Evolutionary conservation across 768 basidiomycete species (phyloP).

Genomic region (Galerina marginata): DNA sequence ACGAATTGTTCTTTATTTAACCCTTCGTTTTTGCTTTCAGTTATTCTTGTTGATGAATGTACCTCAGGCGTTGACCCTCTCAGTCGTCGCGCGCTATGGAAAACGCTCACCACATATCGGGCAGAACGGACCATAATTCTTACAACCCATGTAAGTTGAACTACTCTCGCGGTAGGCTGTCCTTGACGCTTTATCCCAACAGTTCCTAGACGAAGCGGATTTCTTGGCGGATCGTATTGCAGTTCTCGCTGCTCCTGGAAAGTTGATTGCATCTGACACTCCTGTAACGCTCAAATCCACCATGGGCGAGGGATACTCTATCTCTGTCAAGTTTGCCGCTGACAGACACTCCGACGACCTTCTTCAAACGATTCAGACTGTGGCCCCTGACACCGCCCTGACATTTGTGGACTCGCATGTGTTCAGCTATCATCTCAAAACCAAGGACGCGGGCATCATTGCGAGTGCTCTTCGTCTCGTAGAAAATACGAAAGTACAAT

Average conservation of each 20-base stretch:
- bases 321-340: conserved; percentile 54
- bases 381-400: conserved; percentile 52
- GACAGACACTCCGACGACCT: conserved; percentile 36
- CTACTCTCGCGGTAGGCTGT: background rate
- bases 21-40: conserved; percentile 27
- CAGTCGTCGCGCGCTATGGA: conserved; percentile 79
- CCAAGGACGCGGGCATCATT: conserved; percentile 60
- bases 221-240: conserved; percentile 78
- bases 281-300: conserved; percentile 74
- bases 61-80: conserved; percentile 86
- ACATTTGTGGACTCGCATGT: conserved; percentile 46
- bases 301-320: conserved; percentile 74
- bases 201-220: conserved; percentile 84
- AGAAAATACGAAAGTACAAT: conserved; percentile 38
- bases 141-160: conserved; percentile 70
- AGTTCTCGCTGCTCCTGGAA: conserved; percentile 79
- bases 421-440: conserved; percentile 61
- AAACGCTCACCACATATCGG: conserved; percentile 68
- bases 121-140: conserved; percentile 72
- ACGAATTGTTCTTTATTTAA: background rate
- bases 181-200: background rate
- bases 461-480: conserved; percentile 64
- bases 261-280: conserved; percentile 71
- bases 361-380: conserved; percentile 43
- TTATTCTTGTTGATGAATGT: conserved; percentile 67